Evolutionary conservation across 140 eudicot species (phyloP), one percentile per base, ranked within the genome.

Genomic region (Anethum foeniculum): DNA sequence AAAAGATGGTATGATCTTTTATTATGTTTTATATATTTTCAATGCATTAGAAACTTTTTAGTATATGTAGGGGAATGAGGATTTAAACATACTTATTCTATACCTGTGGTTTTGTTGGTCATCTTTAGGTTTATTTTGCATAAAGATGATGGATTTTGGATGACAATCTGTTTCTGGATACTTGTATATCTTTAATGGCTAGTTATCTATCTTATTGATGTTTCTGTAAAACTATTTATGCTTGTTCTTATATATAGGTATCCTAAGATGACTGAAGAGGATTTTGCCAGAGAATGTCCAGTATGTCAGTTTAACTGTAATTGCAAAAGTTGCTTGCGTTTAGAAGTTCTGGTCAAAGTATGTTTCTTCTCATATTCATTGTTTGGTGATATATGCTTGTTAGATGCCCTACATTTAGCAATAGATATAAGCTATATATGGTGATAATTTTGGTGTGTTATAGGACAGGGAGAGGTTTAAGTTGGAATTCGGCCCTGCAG

Each of bases 251-350:
- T 3, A 19, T 73, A 21, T n/a, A 73, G 77, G 77, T 73, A 73
- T 32, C 77, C 77, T 73, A 73, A 73, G 23, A 73, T 73, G 77
- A 43, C 52, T 21, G 56, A 21, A n/a, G 77, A 73, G 16, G 77
- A 41, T 43, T 73, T 73, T 73, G 51, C 56, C 3, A 23, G 28
- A 27, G 56, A 43, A 23, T 73, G 77, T 54, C 77, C 77, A 19
- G 77, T 73, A 23, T 73, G 77, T 73, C 77, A 43, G n/a, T 43
- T 73, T 73, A 73, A 73, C 30, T 73, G 77, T n/a, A 73, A 73
- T 73, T 73, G 77, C 77, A 73, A 73, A 43, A 43, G 77, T 3
- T 73, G 77, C 54, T 73, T 73, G 56, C 77, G 56, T 10, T 73
- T 73, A n/a, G 54, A 73, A 41, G 51, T 73, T n/a, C 56, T 1